Evolutionary conservation across 2,329 filamentous ascomycete species (phyloP), one percentile per base, ranked within the genome.

Genomic region (Sordariomycetes sp.): DNA sequence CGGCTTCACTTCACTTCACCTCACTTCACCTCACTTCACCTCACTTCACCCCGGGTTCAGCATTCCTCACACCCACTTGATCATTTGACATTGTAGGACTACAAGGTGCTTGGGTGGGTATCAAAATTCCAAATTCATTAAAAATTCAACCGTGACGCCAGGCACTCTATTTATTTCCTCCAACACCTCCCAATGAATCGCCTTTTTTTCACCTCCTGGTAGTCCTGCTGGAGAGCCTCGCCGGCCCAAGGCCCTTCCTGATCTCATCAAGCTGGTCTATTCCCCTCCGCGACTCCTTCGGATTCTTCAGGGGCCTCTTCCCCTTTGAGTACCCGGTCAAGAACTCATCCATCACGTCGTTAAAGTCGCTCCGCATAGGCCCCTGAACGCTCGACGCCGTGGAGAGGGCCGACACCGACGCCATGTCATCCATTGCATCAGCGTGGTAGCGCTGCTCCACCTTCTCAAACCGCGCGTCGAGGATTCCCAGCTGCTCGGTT

Each of bases 311-410:
- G 68, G 84, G 85, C 73, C 90, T 90, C 1, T 86, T 86, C 25
- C 79, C 79, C 70, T 83, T 85, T 10, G 81, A 81, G 66, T 89
- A 86, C 36, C 77, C 84, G 10, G 84, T 87, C 28, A 97, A 72
- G 72, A 99, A 99, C 58, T 96, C 91, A 67, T 97, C 92, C 77
- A 99, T 84, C 67, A 97, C 90, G 60, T 77, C 81, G 67, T 96
- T 86, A 70, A 99, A 96, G 67, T 96, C 91, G 45, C 78, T 75
- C 52, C 90, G 77, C 42, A 89, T 74, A 10, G 85, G 80, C 0
- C 85, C 86, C 67, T 72, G 79, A 1, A 89, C 84, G 61, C 81
- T 86, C 1, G 86, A 89, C 57, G 79, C 77, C 3, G 78, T 78
- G 12, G 83, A 85, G 52, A 82, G 73, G 5, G 76, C 81, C 12